Evolutionary conservation across 1,284 basidiomycete genomes (phyloP).

Genomic region (Porodaedalea pini): DNA sequence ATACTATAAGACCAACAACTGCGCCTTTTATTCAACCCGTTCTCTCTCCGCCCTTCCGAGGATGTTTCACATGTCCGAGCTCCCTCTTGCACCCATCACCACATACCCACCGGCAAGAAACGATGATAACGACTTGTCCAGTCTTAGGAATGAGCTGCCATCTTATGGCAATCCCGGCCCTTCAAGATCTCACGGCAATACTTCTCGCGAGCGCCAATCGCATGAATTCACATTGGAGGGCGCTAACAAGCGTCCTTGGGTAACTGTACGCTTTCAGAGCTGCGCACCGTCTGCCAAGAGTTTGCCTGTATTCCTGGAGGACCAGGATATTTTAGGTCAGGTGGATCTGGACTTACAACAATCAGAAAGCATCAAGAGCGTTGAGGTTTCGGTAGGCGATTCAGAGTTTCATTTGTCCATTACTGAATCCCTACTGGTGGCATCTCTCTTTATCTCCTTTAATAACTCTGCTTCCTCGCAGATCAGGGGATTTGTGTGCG

Average conservation of each 20-base stretch:
- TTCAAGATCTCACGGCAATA: not conserved
- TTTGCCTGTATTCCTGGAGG: constrained; percentile 15
- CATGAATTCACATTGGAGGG: constrained; percentile 12
- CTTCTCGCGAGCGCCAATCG: not conserved
- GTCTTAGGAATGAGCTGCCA: not conserved
- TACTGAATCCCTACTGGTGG: not conserved
- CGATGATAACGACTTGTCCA: not conserved
- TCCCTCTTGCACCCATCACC: not conserved
- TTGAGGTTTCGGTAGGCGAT: constrained; percentile 16
- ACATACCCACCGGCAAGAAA: not conserved
- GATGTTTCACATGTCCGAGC: not conserved
- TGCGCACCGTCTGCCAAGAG: constrained; percentile 14
- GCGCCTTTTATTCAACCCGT: not conserved
- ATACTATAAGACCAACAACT: not conserved
- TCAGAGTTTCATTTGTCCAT: not conserved
- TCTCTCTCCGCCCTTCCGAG: not conserved
- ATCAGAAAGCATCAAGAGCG: constrained; percentile 14
- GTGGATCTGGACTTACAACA: constrained; percentile 13
- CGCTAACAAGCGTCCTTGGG: constrained; percentile 4
- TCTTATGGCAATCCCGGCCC: constrained; percentile 6
- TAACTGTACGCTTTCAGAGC: constrained; percentile 6
- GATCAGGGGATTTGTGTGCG: constrained; percentile 14
- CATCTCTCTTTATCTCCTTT: not conserved
- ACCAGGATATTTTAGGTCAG: constrained; percentile 8
- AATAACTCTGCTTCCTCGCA: not conserved